Conservation (phyloP, 805 yeast species). For the Yamadazyma sp. region DNA sequence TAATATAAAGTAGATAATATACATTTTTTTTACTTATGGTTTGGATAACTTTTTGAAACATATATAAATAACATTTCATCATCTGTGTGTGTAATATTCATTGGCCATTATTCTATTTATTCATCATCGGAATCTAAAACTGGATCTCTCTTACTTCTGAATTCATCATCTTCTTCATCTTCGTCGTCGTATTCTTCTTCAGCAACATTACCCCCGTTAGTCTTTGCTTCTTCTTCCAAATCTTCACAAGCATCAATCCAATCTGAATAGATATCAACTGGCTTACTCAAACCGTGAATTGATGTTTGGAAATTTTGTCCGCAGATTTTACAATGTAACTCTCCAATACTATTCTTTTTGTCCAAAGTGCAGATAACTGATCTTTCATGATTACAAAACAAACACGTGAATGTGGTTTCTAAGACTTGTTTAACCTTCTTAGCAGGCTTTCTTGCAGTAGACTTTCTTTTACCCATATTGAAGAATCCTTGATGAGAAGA, state of each 20-base stretch:
- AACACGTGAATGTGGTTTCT: slow-evolving; percentile 82
- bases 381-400: slow-evolving; percentile 93
- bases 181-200: slow-evolving; percentile 21
- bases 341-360: slow-evolving; percentile 81
- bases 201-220: slow-evolving; percentile 2
- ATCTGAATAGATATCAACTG: slow-evolving; percentile 92
- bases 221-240: slow-evolving; percentile 53
- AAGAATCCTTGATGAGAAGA: too few relatives aligned
- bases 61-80: too few relatives aligned
- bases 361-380: slow-evolving; percentile 87
- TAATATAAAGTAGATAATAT: slow-evolving; percentile 1
- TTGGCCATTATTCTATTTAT: too few relatives aligned
- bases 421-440: slow-evolving; percentile 73
- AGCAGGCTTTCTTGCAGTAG: slow-evolving; percentile 70
- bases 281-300: slow-evolving; percentile 79
- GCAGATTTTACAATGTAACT: slow-evolving; percentile 84
- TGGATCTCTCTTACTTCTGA: slow-evolving; percentile 10
- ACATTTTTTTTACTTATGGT: too few relatives aligned
- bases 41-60: too few relatives aligned
- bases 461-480: slow-evolving; percentile 84
- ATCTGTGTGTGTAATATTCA: neutral
- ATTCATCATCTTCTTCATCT: slow-evolving; percentile 26
- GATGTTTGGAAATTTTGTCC: slow-evolving; percentile 91
- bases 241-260: slow-evolving; percentile 98
- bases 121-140: slow-evolving; percentile 30